Evolutionary conservation across 176 grass and related monocot species (phyloP), one percentile per base, ranked within the genome.

Genomic region (Secale cereale): DNA sequence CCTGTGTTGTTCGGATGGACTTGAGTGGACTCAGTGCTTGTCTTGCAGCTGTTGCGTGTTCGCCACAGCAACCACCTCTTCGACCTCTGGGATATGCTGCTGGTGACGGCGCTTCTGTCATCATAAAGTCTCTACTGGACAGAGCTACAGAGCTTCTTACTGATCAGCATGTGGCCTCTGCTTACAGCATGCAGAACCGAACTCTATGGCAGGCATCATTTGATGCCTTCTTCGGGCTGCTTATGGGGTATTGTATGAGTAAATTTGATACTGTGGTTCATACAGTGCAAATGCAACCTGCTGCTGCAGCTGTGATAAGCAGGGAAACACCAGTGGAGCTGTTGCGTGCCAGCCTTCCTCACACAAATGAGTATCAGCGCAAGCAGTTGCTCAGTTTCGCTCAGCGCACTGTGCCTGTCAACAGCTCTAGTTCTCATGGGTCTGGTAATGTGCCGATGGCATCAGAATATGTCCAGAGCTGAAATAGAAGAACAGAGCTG

Each of bases 141-240:
- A 89, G 80, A 52, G 92, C 90, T 2, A 92, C 90, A 22, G 86
- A 91, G 46, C 86, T 94, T 57, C 73, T 97, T 15, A 97, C 89
- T n/a, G 76, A 86, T 20, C 80, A 76, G 15, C 88, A 85, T 75
- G 54, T 62, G 36, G 61, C 92, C 43, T 62, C 83, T 65, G 79
- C 83, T 10, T 88, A 85, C 46, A 85, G 82, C 26, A 45, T 84
- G 54, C 72, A 83, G 57, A 90, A 84, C 78, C 76, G 90, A 52
- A 73, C 81, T 63, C 29, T 97, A 29, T 97, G 94, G 94, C 94
- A 97, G 50, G 92, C 90, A 52, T 94, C 90, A 10, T 97, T 97
- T 43, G 79, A 97, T 87, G 88, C 90, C 36, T 94, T 97, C 61
- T 97, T 97, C 59, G 68, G 82, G 17, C 83, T 92, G 10, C 83